Evolutionary conservation across 2,329 filamentous ascomycete genomes (phyloP).

Genomic region (Aureobasidium uvarum): DNA sequence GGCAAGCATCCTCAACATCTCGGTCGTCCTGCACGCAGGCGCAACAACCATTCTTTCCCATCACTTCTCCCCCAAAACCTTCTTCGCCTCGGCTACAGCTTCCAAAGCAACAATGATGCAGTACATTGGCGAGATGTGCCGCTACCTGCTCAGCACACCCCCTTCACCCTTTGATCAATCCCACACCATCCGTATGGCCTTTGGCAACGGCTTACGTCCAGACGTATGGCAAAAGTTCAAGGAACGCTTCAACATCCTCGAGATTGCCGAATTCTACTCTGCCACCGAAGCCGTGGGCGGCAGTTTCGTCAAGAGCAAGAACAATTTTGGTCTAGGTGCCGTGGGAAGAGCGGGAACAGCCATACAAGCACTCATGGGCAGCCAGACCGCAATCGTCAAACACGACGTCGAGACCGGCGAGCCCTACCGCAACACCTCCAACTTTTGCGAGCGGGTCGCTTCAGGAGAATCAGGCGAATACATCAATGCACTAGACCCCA

Average conservation of each 20-base stretch:
- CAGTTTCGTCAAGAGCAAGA: conserved; percentile 70
- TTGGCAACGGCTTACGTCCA: conserved; percentile 81
- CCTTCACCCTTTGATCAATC: conserved; percentile 66
- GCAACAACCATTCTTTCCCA: conserved; percentile 69
- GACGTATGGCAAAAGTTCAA: conserved; percentile 86
- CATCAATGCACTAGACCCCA: conserved; percentile 65
- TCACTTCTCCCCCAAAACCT: conserved; percentile 73
- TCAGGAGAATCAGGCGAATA: conserved; percentile 71
- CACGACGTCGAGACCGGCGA: conserved; percentile 69
- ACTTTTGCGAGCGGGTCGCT: conserved; percentile 61
- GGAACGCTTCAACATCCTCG: conserved; percentile 57
- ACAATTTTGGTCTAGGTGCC: conserved; percentile 71
- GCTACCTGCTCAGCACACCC: conserved; percentile 70
- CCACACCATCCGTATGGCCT: conserved; percentile 70
- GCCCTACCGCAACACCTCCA: conserved; percentile 67
- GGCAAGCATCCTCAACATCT: conserved; percentile 67
- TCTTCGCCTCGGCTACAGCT: conserved; percentile 73
- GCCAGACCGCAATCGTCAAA: conserved; percentile 59
- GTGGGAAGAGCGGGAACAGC: conserved; percentile 71
- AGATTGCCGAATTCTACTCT: conserved; percentile 42
- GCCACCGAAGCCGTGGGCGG: conserved; percentile 58
- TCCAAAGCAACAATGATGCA: conserved; percentile 73
- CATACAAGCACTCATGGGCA: conserved; percentile 54
- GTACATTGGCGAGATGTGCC: conserved; percentile 84
- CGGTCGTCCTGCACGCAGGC: conserved; percentile 62